Evolutionary conservation across 495 filamentous ascomycete species (phyloP), one percentile per base, ranked within the genome.

Genomic region (Aspergillus wentii): DNA sequence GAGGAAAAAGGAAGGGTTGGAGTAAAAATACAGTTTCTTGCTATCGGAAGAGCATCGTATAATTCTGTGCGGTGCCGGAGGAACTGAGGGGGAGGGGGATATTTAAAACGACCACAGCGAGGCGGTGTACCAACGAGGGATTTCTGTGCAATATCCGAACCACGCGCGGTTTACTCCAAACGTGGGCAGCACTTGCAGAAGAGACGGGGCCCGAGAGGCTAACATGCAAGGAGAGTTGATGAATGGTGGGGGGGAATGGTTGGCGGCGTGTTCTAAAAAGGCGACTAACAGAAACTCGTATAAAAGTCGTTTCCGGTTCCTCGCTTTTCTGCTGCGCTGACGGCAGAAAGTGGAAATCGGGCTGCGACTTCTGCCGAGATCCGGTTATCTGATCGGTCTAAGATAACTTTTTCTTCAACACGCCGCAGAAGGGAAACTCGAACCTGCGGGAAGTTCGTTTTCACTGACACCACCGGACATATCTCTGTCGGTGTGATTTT

Each of bases 311-410:
- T 46, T 35, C 14, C 18, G n/a, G 34, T 17, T 31, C 22, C 38
- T 33, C 41, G 41, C 41, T 34, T 41, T 34, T 23, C 41, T 38
- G 31, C 38, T 30, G 28, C 31, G 26, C 33, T 14, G 43, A 40
- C 35, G 30, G 27, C 38, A 16, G 38, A 16, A 40, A 36, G 51
- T 49, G 49, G 47, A n/a, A 17, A 20, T 41, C 46, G 51, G 55
- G 34, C 20, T 10, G 17, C 29, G 3, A 51, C 43, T 59, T 55
- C 38, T 20, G 41, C 56, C 59, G 59, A 52, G 56, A 63, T 63
- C 56, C 56, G 59, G 43, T 58, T 63, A 60, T 59, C 59, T 54
- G 53, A 60, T 60, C 43, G 51, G 48, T 40, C 56, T 59, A 59
- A 59, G 57, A 64, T 58, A 56, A 60, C 44, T 57, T 61, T 60